phyloP scores from a whole-genome alignment of 2,329 filamentous ascomycete species.

The Scedosporium aurantiacum region DNA sequence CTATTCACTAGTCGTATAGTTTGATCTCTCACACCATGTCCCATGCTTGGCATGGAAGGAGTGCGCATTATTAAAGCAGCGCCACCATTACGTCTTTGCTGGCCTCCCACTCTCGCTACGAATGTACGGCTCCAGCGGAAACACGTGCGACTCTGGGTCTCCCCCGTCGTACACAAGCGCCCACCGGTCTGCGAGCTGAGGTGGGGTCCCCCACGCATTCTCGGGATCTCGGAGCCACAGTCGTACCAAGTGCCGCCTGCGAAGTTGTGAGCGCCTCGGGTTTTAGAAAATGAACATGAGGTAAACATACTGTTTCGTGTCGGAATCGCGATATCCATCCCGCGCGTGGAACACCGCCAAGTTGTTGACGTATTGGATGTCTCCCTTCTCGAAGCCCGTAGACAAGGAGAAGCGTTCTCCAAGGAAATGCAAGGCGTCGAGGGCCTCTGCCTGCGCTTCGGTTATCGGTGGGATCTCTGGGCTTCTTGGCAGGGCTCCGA shows the following conservation, averaged over 20 bases:
- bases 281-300: neutral
- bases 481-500: slow-evolving; percentile 28
- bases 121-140: slow-evolving; percentile 40
- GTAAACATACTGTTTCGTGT: slow-evolving; percentile 28
- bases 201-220: slow-evolving; percentile 36
- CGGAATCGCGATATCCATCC: slow-evolving; percentile 33
- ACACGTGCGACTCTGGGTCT: slow-evolving; percentile 37
- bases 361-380: slow-evolving; percentile 46
- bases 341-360: slow-evolving; percentile 42
- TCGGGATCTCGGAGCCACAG: slow-evolving; percentile 40
- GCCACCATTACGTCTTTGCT: neutral
- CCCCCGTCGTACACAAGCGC: slow-evolving; percentile 40
- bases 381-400: slow-evolving; percentile 36
- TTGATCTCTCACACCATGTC: too few species aligned
- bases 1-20: too few species aligned
- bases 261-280: neutral
- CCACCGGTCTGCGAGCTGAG: slow-evolving; percentile 34
- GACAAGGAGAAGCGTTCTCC: slow-evolving; percentile 33
- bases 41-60: neutral
- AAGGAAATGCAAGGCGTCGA: slow-evolving; percentile 39
- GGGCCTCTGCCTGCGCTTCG: slow-evolving; percentile 40
- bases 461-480: slow-evolving; percentile 44
- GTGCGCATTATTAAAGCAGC: neutral
- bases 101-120: slow-evolving; percentile 4
- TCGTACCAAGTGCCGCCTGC: slow-evolving; percentile 28